Conservation (phyloP, 176 grass and related monocot genomes). For the Triticum monococcum region DNA sequence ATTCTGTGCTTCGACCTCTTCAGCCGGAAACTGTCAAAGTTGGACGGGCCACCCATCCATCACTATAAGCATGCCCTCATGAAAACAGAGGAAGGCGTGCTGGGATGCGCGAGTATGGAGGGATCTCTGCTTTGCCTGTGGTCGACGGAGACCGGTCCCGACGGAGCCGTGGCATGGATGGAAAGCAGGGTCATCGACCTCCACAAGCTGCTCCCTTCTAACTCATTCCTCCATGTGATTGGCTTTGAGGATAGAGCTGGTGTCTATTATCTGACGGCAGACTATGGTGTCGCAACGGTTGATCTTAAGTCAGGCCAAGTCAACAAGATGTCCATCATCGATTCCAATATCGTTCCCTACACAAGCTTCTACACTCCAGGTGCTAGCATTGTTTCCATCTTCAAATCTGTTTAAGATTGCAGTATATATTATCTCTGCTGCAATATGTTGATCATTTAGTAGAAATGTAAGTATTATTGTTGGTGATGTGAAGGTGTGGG, state of each 20-base stretch:
- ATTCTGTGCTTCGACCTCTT: background rate
- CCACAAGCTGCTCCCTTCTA: background rate
- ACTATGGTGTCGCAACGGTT: background rate
- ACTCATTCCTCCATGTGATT: background rate
- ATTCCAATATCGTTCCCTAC: background rate
- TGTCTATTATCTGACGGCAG: background rate
- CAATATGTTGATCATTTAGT: background rate
- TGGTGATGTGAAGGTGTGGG: background rate
- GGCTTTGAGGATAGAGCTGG: background rate
- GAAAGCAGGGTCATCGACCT: background rate
- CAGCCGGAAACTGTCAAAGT: background rate
- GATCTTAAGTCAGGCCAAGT: background rate
- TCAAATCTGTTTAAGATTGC: background rate
- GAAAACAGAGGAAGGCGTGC: background rate
- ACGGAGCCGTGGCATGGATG: background rate
- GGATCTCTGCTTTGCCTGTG: background rate
- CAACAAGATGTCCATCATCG: background rate
- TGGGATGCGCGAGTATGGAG: background rate
- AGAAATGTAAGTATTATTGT: background rate
- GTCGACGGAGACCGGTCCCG: background rate
- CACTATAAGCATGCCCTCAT: background rate
- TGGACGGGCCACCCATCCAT: background rate
- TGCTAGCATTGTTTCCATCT: slow-evolving; percentile 6
- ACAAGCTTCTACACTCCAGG: background rate
- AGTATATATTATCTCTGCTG: background rate